Evolutionary conservation across 2,329 filamentous ascomycete genomes (phyloP).

Genomic region (Coniochaeta prunicola): DNA sequence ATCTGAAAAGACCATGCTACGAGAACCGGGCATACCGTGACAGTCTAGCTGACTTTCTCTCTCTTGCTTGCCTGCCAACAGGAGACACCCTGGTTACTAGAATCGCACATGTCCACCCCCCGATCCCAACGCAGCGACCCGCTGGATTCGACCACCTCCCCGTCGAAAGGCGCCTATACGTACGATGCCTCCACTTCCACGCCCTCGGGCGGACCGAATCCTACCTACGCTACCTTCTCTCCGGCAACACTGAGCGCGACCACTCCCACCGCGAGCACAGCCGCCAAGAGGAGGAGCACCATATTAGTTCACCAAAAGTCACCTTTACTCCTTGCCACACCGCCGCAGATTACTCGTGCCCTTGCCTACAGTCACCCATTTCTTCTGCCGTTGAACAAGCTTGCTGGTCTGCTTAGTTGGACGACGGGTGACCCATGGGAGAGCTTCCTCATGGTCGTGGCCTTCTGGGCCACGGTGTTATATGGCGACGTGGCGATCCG

Average conservation of each 20-base stretch:
- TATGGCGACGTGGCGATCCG: constrained; percentile 82
- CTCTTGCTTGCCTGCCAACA: constrained; percentile 12
- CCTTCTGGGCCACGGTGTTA: constrained; percentile 78
- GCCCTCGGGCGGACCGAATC: constrained; percentile 37
- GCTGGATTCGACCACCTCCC: constrained; percentile 15
- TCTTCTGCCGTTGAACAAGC: constrained; percentile 77
- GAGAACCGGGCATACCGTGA: constrained; percentile 2
- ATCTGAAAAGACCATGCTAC: constrained; percentile 5
- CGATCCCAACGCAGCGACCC: constrained; percentile 29
- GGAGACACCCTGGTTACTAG: constrained; percentile 42
- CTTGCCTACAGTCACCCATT: constrained; percentile 96
- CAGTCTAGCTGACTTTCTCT: constrained; percentile 7
- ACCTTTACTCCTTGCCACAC: constrained; percentile 83
- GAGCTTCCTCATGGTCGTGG: constrained; percentile 80
- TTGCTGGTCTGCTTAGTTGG: constrained; percentile 86
- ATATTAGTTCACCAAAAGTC: constrained; percentile 97
- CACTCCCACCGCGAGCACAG: constrained; percentile 50
- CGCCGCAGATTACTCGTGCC: constrained; percentile 87
- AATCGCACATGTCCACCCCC: constrained; percentile 41
- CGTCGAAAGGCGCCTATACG: constrained; percentile 17
- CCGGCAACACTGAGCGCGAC: constrained; percentile 69
- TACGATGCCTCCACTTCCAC: constrained; percentile 22
- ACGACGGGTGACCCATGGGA: constrained; percentile 92
- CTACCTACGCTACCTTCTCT: constrained; percentile 86
- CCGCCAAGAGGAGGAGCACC: constrained; percentile 73